Conservation (phyloP, 352 stramenopile species). For the Phytophthora sojae region DNA sequence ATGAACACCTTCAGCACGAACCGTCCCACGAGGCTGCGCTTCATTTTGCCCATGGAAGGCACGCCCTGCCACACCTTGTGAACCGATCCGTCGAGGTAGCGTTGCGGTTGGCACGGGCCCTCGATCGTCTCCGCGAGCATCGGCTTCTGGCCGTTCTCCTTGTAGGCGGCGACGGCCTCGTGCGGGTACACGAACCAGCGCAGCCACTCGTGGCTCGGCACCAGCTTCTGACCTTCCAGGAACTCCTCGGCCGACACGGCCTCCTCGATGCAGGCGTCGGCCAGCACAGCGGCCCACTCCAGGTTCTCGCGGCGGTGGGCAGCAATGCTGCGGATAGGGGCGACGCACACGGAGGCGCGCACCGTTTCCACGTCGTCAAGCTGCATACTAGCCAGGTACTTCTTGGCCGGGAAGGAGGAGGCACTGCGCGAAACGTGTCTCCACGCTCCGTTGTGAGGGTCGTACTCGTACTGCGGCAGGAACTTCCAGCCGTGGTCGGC, state of each 20-base stretch:
- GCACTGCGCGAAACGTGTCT: conserved; percentile 57
- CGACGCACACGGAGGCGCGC: conserved; percentile 25
- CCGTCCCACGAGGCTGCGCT: conserved; percentile 32
- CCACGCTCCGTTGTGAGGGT: conserved; percentile 95
- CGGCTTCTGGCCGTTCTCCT: conserved; percentile 29
- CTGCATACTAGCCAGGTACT: conserved; percentile 40
- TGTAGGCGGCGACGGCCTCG: conserved; percentile 38
- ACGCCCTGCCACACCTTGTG: conserved; percentile 33
- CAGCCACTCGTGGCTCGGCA: conserved; percentile 34
- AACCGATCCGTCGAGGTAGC: conserved; percentile 32
- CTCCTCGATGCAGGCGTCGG: conserved; percentile 34
- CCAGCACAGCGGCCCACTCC: conserved; percentile 31
- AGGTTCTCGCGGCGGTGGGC: conserved; percentile 38
- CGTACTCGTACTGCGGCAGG: conserved; percentile 94
- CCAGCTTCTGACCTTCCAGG: conserved; percentile 30
- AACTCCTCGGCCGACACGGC: conserved; percentile 18
- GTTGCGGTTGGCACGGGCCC: conserved; percentile 43
- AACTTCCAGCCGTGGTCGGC: conserved; percentile 93
- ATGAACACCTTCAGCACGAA: conserved; percentile 42
- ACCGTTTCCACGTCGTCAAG: conserved; percentile 34
- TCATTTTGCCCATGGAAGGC: conserved; percentile 34
- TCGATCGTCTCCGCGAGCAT: conserved; percentile 32
- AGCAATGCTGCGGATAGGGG: conserved; percentile 29
- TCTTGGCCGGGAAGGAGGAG: conserved; percentile 25
- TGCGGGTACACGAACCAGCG: conserved; percentile 53